Percentiles rank a stretch among this genome's conserved stretches.
These are phyloP conservation scores for Acarospora socialis DNA, from an alignment of 2,329 filamentous ascomycete species.

Conservation along the genomic window DNA sequence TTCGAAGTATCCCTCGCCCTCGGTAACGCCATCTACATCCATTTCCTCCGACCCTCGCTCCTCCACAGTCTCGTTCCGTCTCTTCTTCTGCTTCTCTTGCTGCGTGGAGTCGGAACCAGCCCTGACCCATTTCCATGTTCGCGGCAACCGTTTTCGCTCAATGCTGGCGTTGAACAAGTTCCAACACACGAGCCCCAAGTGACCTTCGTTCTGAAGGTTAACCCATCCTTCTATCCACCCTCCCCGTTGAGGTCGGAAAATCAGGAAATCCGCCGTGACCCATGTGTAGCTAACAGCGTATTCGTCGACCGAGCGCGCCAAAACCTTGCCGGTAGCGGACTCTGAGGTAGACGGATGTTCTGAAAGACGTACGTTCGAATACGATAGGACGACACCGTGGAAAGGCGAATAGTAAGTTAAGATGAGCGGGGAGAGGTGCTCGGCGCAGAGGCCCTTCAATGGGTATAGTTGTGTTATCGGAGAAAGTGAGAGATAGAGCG, in stretches of 20 bases:
- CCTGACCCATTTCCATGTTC: conserved; percentile 66
- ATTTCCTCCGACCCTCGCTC: conserved; percentile 1
- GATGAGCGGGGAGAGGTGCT: conserved; percentile 48
- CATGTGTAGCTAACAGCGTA: conserved; percentile 78
- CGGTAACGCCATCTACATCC: conserved; percentile 10
- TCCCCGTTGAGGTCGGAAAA: conserved; percentile 64
- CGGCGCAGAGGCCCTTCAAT: conserved; percentile 43
- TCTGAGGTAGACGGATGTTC: conserved; percentile 14
- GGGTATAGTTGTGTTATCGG: conserved; percentile 41
- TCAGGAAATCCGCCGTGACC: conserved; percentile 72
- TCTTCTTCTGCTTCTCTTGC: conserved; percentile 8
- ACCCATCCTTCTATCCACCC: conserved; percentile 66
- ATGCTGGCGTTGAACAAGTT: conserved; percentile 88
- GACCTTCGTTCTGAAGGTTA: conserved; percentile 76
- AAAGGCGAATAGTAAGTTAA: conserved; percentile 48
- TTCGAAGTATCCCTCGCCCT: conserved; percentile 51
- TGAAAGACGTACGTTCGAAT: conserved; percentile 30
- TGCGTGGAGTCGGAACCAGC: conserved; percentile 28
- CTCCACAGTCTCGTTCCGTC: too few relatives aligned
- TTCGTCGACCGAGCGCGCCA: conserved; percentile 47
- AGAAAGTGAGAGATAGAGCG: conserved; percentile 51
- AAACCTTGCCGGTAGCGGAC: conserved; percentile 7
- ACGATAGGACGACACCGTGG: conserved; percentile 42
- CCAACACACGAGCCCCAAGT: conserved; percentile 78
- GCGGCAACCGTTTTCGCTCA: conserved; percentile 59